These are phyloP conservation scores for Xylaria acuta DNA, from an alignment of 495 filamentous ascomycete species.

Conservation along the genomic window DNA sequence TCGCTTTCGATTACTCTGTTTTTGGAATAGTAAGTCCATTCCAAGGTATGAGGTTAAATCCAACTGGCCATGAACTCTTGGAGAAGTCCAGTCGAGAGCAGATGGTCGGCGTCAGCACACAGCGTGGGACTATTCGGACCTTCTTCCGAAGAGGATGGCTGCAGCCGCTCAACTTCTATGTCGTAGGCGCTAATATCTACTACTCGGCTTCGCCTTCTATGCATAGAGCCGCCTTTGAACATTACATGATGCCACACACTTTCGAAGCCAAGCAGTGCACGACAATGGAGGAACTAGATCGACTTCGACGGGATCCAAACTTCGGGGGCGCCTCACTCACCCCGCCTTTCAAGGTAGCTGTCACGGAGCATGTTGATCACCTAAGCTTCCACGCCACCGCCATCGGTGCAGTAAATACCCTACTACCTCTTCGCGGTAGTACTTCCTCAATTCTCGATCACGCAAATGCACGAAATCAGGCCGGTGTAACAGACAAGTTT, in stretches of 20 bases:
- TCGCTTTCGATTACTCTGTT: constrained; percentile 75
- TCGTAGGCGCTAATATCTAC: constrained; percentile 73
- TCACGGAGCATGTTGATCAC: constrained; percentile 69
- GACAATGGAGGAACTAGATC: constrained; percentile 68
- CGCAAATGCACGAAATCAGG: constrained; percentile 67
- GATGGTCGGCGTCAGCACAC: constrained; percentile 49
- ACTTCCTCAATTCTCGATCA: constrained; percentile 68
- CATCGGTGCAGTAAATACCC: constrained; percentile 82
- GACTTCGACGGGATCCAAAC: constrained; percentile 64
- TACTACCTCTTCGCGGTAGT: constrained; percentile 73
- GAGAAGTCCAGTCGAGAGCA: constrained; percentile 53
- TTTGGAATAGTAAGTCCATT: constrained; percentile 71
- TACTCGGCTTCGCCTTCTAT: constrained; percentile 81
- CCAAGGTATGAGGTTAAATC: constrained; percentile 71
- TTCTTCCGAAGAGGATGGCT: constrained; percentile 62
- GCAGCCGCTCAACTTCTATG: constrained; percentile 75
- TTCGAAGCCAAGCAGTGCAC: constrained; percentile 70
- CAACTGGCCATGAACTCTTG: constrained; percentile 71
- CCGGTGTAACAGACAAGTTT: constrained; percentile 68
- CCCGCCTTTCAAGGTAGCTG: constrained; percentile 77
- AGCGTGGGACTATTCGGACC: constrained; percentile 59
- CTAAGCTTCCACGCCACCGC: constrained; percentile 78
- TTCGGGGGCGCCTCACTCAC: constrained; percentile 79
- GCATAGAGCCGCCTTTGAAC: constrained; percentile 76
- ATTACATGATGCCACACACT: constrained; percentile 74